Percentiles rank a stretch among this genome's conserved stretches.
phyloP scores from a whole-genome alignment of 225 moss, liverwort and hornwort genomes.

The Neckera pumila region DNA sequence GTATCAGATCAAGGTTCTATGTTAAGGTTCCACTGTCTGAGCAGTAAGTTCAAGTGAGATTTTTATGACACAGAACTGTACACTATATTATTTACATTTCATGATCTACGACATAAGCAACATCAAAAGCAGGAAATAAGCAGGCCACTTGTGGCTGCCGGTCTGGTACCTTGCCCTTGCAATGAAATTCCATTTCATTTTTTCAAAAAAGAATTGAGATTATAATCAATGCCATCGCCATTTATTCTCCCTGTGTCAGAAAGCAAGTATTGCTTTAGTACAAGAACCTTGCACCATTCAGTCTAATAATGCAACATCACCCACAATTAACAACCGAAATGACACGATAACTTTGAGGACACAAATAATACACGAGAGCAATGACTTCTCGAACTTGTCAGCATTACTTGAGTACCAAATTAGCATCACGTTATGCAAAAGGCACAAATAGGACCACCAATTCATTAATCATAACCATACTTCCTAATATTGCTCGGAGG shows the following conservation, averaged over 20 bases:
- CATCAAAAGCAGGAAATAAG: neutral
- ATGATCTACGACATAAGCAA: neutral
- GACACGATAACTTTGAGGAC: neutral
- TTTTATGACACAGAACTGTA: neutral
- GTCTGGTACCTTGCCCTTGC: too few species aligned
- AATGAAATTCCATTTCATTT: too few species aligned
- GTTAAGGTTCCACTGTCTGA: neutral
- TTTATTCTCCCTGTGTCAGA: constrained; percentile 39
- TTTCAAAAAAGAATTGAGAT: constrained; percentile 32
- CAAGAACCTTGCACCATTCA: neutral
- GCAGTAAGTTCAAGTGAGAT: neutral
- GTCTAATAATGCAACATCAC: neutral
- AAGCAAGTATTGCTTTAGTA: neutral
- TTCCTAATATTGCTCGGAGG: neutral
- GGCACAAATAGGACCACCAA: neutral
- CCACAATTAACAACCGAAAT: neutral
- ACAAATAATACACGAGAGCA: neutral
- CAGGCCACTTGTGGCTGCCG: too few species aligned
- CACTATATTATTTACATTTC: neutral
- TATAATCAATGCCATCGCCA: constrained; percentile 55
- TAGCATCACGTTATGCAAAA: neutral
- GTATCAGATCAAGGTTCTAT: neutral
- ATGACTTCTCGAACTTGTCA: neutral
- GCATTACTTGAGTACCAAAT: neutral
- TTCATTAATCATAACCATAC: neutral